Percentiles rank a stretch among this genome's conserved stretches.
These are phyloP conservation scores for Leonotis leonurus DNA, from an alignment of 257 asterid species.

Conservation along the genomic window DNA sequence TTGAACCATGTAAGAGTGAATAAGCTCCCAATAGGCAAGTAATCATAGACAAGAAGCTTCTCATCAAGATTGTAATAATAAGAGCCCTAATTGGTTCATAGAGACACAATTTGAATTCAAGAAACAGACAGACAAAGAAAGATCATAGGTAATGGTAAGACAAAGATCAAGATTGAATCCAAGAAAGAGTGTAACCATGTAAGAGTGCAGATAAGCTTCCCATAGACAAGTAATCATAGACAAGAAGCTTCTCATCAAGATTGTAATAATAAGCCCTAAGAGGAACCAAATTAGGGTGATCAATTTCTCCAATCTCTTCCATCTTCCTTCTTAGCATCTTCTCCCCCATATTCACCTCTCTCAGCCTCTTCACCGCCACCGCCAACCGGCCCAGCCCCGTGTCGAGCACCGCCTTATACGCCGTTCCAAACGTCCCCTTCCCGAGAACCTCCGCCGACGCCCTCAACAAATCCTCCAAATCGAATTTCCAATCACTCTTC, in stretches of 20 bases:
- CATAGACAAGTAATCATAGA: conserved; percentile 67
- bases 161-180: too few species aligned
- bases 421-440: conserved; percentile 76
- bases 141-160: background rate
- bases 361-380: conserved; percentile 84
- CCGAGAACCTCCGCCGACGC: conserved; percentile 98
- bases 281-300: conserved; percentile 62
- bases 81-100: too few species aligned
- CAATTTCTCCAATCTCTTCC: conserved; percentile 60
- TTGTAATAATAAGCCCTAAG: conserved; percentile 65
- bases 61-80: conserved; percentile 62
- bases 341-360: conserved; percentile 53
- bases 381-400: conserved; percentile 39
- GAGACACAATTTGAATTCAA: background rate
- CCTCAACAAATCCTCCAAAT: conserved; percentile 70
- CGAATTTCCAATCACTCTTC: conserved; percentile 33
- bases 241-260: conserved; percentile 73
- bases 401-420: conserved; percentile 77
- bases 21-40: conserved; percentile 75
- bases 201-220: conserved; percentile 91
- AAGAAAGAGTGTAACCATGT: conserved; percentile 44
- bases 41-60: conserved; percentile 80
- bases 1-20: conserved; percentile 96
- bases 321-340: conserved; percentile 55
- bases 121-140: background rate